Evolutionary conservation across 163 green algal genomes (phyloP).

Genomic region (Chlorella variabilis): DNA sequence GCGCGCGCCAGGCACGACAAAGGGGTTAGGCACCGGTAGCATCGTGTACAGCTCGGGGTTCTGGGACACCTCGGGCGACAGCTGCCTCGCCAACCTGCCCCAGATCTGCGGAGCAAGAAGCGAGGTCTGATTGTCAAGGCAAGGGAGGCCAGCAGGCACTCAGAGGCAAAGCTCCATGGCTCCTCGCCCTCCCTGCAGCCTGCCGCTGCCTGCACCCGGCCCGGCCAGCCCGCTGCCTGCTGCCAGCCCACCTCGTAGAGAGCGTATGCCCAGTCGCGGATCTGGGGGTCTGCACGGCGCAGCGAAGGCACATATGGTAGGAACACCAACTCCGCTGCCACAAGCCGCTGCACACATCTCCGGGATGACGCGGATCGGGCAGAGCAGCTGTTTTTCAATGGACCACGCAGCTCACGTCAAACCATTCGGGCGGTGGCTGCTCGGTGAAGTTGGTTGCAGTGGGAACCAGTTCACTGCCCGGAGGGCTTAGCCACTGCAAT

Average conservation of each 20-base stretch:
- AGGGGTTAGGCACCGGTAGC: slow-evolving; percentile 68
- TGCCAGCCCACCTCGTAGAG: background rate
- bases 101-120: background rate
- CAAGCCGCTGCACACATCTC: too few relatives aligned
- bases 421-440: background rate
- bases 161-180: background rate
- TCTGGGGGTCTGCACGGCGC: too few relatives aligned
- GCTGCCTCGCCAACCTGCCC: slow-evolving; percentile 23
- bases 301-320: background rate
- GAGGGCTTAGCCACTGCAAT: background rate
- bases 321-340: too few relatives aligned
- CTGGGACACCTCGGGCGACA: slow-evolving; percentile 18
- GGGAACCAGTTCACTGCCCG: background rate
- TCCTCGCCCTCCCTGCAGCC: too few relatives aligned
- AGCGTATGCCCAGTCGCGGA: background rate
- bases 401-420: background rate
- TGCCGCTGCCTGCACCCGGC: too few relatives aligned
- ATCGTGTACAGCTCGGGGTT: slow-evolving; percentile 60
- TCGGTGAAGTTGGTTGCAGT: background rate
- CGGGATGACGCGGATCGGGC: too few relatives aligned
- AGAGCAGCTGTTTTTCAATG: too few relatives aligned
- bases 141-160: background rate
- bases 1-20: slow-evolving; percentile 81
- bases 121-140: too few relatives aligned
- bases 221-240: too few relatives aligned